Evolutionary conservation across 371 early-diverging fungal species (phyloP), one percentile per base, ranked within the genome.

Genomic region (Fennellomyces sp.): DNA sequence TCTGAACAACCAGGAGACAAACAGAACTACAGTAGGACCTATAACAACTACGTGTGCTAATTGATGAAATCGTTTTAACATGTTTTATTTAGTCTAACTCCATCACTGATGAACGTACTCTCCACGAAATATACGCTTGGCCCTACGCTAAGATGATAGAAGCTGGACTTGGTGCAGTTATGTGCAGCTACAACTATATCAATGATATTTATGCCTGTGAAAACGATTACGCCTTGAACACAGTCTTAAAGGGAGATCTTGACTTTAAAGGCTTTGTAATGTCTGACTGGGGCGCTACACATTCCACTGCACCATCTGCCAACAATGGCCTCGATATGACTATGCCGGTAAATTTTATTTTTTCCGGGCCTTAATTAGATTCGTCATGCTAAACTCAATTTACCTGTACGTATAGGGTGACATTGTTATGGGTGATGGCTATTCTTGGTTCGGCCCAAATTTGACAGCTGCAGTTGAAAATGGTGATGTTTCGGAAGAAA

Each of bases 71-170:
- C n/a, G n/a, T n/a, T n/a, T 28, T 13, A 2, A 50, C 13, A 28
- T 30, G 29, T 54, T 15, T 19, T 28, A 41, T 41, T 6, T 49
- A 74, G 76, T 58, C 55, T 2, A 41, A 42, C 33, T 61, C 61
- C n/a, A 30, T 69, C 26, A 66, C 81, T 27, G 81, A 78, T 58
- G 74, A 76, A 17, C 72, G 81, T 28, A 76, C 84, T 23, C 50
- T 82, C 39, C 82, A 73, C 51, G 87, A 86, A 60, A 53, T 83
- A 26, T 86, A 84, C 39, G 47, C 78, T 3, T 71, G 69, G 57
- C 83, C 87, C 3, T 86, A 84, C 65, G 62, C 70, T 11, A 68
- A 65, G 2, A 53, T 64, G 12, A 63, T 84, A 1, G 72, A 81
- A 21, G 82, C 76, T 38, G 84, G 81, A 12, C 79, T 73, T 23